Evolutionary conservation across 352 stramenopile species (phyloP).

Genomic region (Aphanomyces invadans): DNA sequence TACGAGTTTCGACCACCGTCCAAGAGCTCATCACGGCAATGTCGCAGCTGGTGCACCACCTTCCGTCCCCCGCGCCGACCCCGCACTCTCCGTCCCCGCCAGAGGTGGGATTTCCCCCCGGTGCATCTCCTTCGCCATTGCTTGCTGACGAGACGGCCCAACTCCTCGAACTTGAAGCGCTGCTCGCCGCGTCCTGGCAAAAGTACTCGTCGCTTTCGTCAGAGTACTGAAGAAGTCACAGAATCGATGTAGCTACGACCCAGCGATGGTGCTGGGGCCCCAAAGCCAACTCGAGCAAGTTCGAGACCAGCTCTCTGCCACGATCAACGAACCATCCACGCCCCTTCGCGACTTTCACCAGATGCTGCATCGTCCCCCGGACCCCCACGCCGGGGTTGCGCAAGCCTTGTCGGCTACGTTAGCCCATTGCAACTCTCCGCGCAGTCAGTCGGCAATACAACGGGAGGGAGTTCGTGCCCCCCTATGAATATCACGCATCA

Average conservation of each 20-base stretch:
- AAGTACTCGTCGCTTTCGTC: not conserved
- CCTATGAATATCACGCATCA: too few relatives aligned
- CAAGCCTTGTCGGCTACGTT: not conserved
- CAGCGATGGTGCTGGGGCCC: not conserved
- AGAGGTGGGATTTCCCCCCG: not conserved
- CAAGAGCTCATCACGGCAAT: slow-evolving; percentile 11
- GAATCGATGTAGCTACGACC: not conserved
- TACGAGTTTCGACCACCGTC: not conserved
- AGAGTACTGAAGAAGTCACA: not conserved
- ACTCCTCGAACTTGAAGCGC: slow-evolving; percentile 16
- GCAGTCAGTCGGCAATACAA: too few relatives aligned
- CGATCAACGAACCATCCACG: not conserved
- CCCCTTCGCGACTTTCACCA: not conserved
- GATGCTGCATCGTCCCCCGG: not conserved
- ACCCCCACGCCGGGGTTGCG: not conserved
- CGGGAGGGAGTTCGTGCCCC: too few relatives aligned
- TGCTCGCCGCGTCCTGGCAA: not conserved
- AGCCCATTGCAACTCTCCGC: not conserved
- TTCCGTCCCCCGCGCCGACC: not conserved
- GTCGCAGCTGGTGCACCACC: not conserved
- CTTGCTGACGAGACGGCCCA: slow-evolving; percentile 6
- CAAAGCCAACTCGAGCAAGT: not conserved
- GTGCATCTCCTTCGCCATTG: not conserved
- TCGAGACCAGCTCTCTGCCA: slow-evolving; percentile 5
- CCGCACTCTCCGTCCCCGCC: not conserved